Conservation (phyloP, 2,329 filamentous ascomycete species). For the Fusarium multiceps region DNA sequence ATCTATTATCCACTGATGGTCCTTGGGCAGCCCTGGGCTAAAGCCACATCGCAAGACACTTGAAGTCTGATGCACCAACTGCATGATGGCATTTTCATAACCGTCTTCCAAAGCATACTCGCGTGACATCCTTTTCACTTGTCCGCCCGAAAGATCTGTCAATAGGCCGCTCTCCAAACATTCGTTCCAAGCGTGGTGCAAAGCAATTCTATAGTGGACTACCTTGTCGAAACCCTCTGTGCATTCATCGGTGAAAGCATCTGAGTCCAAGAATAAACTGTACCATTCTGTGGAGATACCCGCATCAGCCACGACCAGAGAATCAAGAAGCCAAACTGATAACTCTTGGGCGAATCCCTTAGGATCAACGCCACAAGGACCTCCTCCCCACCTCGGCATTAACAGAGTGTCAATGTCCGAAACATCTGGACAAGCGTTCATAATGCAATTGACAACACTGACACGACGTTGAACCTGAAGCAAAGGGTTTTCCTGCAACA, state of each 20-base stretch:
- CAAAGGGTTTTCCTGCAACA: constrained; percentile 9
- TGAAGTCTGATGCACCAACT: background rate
- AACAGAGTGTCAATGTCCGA: no score
- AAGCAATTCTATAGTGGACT: background rate
- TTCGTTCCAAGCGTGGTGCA: background rate
- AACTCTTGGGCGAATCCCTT: no score
- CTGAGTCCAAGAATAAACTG: background rate
- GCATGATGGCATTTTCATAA: no score
- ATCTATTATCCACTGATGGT: background rate
- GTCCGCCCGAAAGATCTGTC: no score
- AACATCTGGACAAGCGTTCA: no score
- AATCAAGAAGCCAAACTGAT: no score
- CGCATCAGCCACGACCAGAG: background rate
- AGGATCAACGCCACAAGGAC: no score
- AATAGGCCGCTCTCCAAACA: background rate
- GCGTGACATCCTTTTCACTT: background rate
- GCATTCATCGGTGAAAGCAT: background rate
- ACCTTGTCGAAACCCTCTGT: background rate
- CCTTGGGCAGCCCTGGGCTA: background rate
- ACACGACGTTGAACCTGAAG: constrained; percentile 25
- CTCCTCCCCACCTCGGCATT: no score
- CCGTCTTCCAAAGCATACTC: no score
- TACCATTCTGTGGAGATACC: background rate
- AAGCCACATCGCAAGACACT: background rate
- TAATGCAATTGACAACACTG: background rate